phyloP scores from a whole-genome alignment of 2,329 filamentous ascomycete genomes.

The Colletotrichum sansevieriae region DNA sequence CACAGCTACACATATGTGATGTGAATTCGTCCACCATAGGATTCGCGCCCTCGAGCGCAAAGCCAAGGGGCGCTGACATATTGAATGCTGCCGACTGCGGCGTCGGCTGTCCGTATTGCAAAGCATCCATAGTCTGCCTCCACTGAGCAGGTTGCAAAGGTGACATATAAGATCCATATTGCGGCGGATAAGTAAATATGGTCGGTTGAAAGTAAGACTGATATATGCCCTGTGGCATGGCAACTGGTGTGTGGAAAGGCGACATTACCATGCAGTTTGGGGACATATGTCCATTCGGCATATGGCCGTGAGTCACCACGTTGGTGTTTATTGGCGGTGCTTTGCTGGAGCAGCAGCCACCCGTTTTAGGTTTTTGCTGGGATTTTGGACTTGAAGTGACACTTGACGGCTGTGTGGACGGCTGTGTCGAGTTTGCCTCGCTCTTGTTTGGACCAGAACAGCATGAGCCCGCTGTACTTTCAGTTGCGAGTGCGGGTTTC shows the following conservation, averaged over 20 bases:
- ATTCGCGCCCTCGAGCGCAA: constrained; percentile 25
- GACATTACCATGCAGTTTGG: constrained; percentile 47
- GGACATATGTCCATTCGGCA: constrained; percentile 44
- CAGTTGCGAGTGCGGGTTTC: neutral
- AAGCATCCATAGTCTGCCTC: constrained; percentile 60
- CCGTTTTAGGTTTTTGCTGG: constrained; percentile 41
- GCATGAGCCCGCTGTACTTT: constrained; percentile 42
- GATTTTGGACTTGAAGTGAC: constrained; percentile 39
- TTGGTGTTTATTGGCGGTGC: constrained; percentile 37
- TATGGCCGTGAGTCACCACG: constrained; percentile 26
- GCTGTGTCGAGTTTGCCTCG: constrained; percentile 27
- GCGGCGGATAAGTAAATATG: constrained; percentile 66
- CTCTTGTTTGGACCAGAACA: constrained; percentile 42
- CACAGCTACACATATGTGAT: constrained; percentile 69
- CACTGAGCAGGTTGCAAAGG: constrained; percentile 68
- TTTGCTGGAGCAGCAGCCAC: constrained; percentile 55
- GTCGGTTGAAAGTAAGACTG: constrained; percentile 58
- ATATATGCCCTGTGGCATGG: constrained; percentile 56
- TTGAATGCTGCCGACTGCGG: constrained; percentile 44
- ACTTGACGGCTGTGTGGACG: constrained; percentile 37
- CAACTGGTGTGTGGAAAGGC: constrained; percentile 52
- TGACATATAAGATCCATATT: constrained; percentile 67
- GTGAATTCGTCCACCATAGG: constrained; percentile 47
- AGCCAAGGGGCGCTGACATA: constrained; percentile 28
- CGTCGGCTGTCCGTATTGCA: constrained; percentile 53